A percentile compares a stretch with the other conserved stretches of the same genome.
Evolutionary conservation across 2,329 filamentous ascomycete species (phyloP).

Genomic region (Cryphonectria parasitica): DNA sequence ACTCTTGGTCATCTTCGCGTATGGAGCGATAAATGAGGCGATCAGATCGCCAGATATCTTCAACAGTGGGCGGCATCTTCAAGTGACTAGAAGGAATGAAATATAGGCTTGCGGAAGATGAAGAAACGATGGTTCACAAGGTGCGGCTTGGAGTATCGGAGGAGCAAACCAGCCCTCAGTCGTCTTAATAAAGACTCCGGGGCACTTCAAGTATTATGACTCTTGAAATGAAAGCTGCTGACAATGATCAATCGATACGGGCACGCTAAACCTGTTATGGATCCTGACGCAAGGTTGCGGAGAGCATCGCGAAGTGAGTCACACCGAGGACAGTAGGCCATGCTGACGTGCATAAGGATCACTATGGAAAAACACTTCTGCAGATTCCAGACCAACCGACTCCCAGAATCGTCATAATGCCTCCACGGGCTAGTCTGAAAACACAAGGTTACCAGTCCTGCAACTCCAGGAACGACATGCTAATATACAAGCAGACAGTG

Average conservation of each 20-base stretch:
- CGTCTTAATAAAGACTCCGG: too few relatives aligned
- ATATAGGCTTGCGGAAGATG: background rate
- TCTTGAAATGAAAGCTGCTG: background rate
- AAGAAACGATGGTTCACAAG: background rate
- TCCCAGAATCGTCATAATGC: too few relatives aligned
- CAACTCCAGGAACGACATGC: too few relatives aligned
- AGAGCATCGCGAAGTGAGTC: background rate
- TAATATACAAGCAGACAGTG: too few relatives aligned
- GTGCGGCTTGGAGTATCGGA: background rate
- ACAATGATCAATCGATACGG: background rate
- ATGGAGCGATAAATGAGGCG: slow-evolving; percentile 35
- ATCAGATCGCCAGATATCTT: slow-evolving; percentile 32
- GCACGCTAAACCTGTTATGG: background rate
- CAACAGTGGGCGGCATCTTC: slow-evolving; percentile 15
- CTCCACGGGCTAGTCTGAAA: too few relatives aligned
- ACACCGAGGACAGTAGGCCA: background rate
- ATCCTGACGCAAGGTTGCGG: background rate
- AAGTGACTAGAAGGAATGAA: background rate
- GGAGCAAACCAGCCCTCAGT: too few relatives aligned
- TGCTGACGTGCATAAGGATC: too few relatives aligned
- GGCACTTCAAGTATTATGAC: too few relatives aligned
- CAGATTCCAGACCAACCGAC: too few relatives aligned
- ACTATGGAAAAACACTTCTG: too few relatives aligned
- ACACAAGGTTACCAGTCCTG: too few relatives aligned
- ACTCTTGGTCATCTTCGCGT: slow-evolving; percentile 24